Conservation (phyloP, 148 eudicot genomes). For the Silene latifolia region DNA sequence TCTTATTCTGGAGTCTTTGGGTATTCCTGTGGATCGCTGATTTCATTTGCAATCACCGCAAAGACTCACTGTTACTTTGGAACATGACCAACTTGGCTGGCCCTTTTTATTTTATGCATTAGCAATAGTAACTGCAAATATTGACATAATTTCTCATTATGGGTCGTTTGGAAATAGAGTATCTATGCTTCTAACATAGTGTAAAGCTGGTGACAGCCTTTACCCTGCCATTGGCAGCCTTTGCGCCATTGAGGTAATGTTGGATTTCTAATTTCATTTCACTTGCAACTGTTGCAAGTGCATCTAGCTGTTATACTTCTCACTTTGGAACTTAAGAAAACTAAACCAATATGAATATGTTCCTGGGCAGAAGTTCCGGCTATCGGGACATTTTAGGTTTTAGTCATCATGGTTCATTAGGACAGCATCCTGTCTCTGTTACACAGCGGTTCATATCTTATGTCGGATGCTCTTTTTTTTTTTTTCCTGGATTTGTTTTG, state of each 20-base stretch:
- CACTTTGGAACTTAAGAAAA: background rate
- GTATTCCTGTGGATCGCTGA: background rate
- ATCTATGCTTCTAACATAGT: no score
- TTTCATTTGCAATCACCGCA: no score
- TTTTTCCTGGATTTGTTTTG: constrained; percentile 9
- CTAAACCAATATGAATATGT: background rate
- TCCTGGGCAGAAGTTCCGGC: background rate
- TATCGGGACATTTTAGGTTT: background rate
- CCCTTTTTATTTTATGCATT: no score
- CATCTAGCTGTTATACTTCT: background rate
- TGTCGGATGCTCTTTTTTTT: background rate
- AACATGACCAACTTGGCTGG: no score
- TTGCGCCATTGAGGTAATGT: no score
- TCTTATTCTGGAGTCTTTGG: background rate
- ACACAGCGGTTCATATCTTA: background rate
- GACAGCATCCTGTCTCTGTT: background rate
- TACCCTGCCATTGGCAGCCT: no score
- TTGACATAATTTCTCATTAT: no score
- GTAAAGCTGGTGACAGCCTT: no score
- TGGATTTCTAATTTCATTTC: background rate
- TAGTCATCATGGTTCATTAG: background rate
- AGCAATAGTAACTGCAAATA: no score
- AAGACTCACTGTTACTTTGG: no score
- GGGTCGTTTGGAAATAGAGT: no score
- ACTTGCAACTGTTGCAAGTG: constrained; percentile 1